Conservation (phyloP, 108 stramenopile species). For the Cylindrotheca fusiformis region DNA sequence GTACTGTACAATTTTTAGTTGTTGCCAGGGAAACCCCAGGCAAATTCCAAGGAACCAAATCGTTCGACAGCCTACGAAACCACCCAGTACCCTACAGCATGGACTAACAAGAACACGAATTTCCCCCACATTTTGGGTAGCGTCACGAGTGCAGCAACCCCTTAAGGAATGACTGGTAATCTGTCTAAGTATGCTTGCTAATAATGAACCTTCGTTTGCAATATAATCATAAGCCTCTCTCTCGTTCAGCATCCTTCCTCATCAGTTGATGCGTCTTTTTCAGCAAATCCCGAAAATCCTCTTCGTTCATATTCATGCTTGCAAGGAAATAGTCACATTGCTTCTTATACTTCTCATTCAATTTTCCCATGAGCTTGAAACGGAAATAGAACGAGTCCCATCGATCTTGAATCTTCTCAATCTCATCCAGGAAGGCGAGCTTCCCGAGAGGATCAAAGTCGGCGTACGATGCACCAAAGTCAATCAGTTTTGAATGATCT, state of each 20-base stretch:
- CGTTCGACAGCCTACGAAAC: too few species aligned
- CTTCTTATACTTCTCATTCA: conserved; percentile 25
- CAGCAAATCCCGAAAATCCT: conserved; percentile 30
- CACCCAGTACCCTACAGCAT: too few species aligned
- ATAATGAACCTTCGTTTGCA: too few species aligned
- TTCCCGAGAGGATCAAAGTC: conserved; percentile 38
- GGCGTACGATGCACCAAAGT: conserved; percentile 36
- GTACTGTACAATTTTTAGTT: too few species aligned
- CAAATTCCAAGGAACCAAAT: too few species aligned
- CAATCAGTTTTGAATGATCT: conserved; percentile 35
- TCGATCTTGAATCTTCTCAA: conserved; percentile 49
- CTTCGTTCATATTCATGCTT: conserved; percentile 35
- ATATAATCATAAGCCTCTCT: too few species aligned
- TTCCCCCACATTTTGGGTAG: too few species aligned
- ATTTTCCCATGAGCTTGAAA: conserved; percentile 31
- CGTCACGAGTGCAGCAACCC: too few species aligned
- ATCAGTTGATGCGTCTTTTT: conserved; percentile 33
- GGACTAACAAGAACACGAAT: too few species aligned
- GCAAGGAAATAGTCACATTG: conserved; percentile 39
- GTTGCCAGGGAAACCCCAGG: too few species aligned
- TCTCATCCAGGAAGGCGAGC: conserved; percentile 35
- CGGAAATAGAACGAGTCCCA: conserved; percentile 47
- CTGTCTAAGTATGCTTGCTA: too few species aligned
- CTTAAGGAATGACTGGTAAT: too few species aligned
- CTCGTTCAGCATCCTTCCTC: conserved; percentile 42